These are phyloP conservation scores for Cornus florida DNA, from an alignment of 148 eudicot species.

Conservation along the genomic window DNA sequence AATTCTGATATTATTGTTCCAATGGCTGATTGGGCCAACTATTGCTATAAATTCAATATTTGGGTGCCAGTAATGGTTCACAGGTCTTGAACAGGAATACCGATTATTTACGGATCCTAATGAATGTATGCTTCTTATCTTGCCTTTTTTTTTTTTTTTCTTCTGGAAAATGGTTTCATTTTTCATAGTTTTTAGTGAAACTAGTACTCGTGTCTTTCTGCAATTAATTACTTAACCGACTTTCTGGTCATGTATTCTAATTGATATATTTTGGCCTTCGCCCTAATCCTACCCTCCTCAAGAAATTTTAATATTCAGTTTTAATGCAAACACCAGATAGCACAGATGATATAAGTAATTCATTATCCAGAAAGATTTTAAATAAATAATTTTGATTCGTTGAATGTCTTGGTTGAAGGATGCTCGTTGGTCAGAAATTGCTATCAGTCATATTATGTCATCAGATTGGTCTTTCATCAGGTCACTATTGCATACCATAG, in stretches of 20 bases:
- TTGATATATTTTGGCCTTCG: neutral
- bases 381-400: too few species aligned
- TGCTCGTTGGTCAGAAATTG: too few species aligned
- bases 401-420: too few species aligned
- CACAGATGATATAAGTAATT: too few species aligned
- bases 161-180: neutral
- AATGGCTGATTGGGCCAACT: neutral
- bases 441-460: too few species aligned
- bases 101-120: neutral
- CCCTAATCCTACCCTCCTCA: too few species aligned
- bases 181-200: neutral
- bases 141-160: too few species aligned
- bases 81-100: neutral
- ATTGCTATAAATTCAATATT: neutral
- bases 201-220: neutral
- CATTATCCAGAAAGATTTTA: too few species aligned
- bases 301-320: too few species aligned
- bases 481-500: too few species aligned
- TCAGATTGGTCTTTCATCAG: too few species aligned
- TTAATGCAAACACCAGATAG: too few species aligned
- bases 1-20: neutral
- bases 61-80: neutral
- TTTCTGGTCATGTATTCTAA: neutral
- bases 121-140: neutral
- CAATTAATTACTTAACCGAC: neutral